Percentiles rank a stretch among this genome's conserved stretches.
Evolutionary conservation across 2,329 filamentous ascomycete species (phyloP).

Genomic region (Cordyceps cateniannulata): DNA sequence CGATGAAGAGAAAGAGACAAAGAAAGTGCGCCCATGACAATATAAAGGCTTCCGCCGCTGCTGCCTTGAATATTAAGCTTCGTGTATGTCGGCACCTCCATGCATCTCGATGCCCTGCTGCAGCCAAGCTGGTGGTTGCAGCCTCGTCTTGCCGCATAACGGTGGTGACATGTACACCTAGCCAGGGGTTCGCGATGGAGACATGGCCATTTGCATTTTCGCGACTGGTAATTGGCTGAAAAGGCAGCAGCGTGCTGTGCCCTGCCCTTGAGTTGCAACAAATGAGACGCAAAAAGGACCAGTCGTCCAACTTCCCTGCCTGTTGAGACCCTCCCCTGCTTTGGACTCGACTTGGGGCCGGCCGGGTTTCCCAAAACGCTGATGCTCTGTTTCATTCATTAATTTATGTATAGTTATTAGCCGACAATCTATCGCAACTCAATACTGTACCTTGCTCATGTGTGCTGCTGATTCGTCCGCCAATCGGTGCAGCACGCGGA

Average conservation of each 20-base stretch:
- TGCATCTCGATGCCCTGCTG: conserved; percentile 3
- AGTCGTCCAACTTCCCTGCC: background rate
- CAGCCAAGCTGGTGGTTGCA: background rate
- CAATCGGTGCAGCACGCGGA: background rate
- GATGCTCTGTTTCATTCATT: too few relatives aligned
- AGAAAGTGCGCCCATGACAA: background rate
- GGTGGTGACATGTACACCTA: background rate
- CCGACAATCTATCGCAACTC: background rate
- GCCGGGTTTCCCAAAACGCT: background rate
- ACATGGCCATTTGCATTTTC: background rate
- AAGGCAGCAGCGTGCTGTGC: background rate
- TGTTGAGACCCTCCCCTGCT: background rate
- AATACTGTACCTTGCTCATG: background rate
- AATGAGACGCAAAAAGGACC: too few relatives aligned
- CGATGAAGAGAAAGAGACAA: background rate
- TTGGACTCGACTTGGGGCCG: background rate
- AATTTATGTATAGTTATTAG: background rate
- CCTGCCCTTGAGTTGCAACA: too few relatives aligned
- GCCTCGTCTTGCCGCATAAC: background rate
- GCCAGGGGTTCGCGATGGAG: background rate
- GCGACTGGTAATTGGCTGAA: background rate
- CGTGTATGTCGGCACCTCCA: background rate
- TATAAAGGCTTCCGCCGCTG: background rate
- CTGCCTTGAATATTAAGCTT: background rate
- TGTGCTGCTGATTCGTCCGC: background rate